Evolutionary conservation across 148 eudicot genomes (phyloP), one percentile per base, ranked within the genome.

Genomic region (Cornus kousa): DNA sequence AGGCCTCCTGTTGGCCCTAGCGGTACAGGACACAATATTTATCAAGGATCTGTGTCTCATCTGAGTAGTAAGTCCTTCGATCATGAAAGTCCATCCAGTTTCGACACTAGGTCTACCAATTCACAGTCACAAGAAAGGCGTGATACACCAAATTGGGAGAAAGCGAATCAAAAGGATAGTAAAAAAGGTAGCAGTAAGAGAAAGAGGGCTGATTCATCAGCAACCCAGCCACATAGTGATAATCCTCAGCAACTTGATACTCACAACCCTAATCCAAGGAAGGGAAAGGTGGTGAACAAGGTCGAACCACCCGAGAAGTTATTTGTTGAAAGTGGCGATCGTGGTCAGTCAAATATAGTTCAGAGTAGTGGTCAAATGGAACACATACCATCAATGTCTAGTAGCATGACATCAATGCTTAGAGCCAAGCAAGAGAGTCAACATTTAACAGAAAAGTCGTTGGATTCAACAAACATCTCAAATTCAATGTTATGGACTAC

Each of bases 11-110:
- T 81, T 84, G 94, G 82, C 68, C 90, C 89, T 64, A 86, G 82
- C 71, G 82, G 87, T 80, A 73, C 80, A 60, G 94, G 91, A 55
- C 89, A 83, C 68, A 97, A 91, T 40, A 78, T 85, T 60, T 86
- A 88, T 82, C 95, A 88, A 74, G 97, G 92, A 62, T 79, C 92
- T 76, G 85, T 78, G 53, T 79, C 92, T 53, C 92, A 92, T 83
- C 84, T 86, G 75, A 84, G 86, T 86, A 79, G 84, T 67, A 87
- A 78, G 80, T 88, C 92, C 48, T 72, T 83, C 68, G 95, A 88
- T 55, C 90, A 91, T 72, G 95, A 88, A 84, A 91, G 95, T 82
- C 91, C 95, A 72, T 88, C 93, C 65, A 91, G 95, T 87, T 81
- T 88, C 31, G 95, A 89, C 53, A 91, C 90, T 40, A 89, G 88